Conservation (phyloP, 768 basidiomycete genomes). For the Leccinum disarticulatum region DNA sequence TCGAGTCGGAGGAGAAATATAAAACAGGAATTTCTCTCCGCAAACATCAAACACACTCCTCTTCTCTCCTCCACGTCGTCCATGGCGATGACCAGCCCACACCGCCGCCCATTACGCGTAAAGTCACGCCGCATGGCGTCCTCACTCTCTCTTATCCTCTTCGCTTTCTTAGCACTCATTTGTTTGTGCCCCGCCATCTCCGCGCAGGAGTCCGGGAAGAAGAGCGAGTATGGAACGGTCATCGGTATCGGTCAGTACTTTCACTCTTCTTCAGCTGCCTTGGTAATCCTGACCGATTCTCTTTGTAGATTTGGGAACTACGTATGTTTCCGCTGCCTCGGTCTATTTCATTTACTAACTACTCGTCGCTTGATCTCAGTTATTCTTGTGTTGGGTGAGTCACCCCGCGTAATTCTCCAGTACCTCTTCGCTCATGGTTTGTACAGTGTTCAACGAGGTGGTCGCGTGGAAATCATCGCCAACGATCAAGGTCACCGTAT, state of each 20-base stretch:
- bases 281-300: slow-evolving; percentile 4
- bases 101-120: slow-evolving; percentile 51
- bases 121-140: slow-evolving; percentile 55
- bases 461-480: slow-evolving; percentile 86
- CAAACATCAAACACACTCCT: slow-evolving; percentile 10
- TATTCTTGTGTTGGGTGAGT: slow-evolving; percentile 96
- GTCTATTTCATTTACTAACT: slow-evolving; percentile 2
- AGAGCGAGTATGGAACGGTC: slow-evolving; percentile 82
- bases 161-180: slow-evolving; percentile 70
- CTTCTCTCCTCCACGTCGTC: slow-evolving; percentile 14
- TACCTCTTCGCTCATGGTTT: not conserved
- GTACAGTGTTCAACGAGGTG: slow-evolving; percentile 74
- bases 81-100: slow-evolving; percentile 29
- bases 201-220: slow-evolving; percentile 57
- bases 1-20: slow-evolving; percentile 15
- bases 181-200: slow-evolving; percentile 64
- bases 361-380: slow-evolving; percentile 40
- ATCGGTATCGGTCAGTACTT: slow-evolving; percentile 80
- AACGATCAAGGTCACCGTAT: slow-evolving; percentile 90
- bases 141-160: slow-evolving; percentile 57
- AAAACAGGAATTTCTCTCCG: slow-evolving; percentile 15
- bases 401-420: not conserved
- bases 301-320: slow-evolving; percentile 82
- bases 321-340: slow-evolving; percentile 43
- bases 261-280: fast-evolving